Evolutionary conservation across 768 basidiomycete genomes (phyloP), one percentile per base, ranked within the genome.

Genomic region (Leucocoprinus leucothites): DNA sequence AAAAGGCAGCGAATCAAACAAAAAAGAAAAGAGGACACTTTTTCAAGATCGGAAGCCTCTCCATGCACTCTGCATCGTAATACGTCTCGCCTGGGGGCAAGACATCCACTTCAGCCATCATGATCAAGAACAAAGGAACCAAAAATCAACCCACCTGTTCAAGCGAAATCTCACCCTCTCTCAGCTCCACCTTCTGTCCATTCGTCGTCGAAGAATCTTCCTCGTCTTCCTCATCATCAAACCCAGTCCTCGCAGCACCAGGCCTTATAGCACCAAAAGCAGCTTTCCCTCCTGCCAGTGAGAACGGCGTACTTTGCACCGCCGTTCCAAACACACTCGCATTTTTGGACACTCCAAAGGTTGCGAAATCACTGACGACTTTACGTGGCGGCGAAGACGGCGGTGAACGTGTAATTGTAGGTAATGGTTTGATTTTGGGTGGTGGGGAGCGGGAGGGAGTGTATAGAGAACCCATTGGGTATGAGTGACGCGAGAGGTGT

Each of bases 1-100:
- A 11, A 38, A 38, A 4, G 38, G 7, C 38, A 13, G 14, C 6
- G 3, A 38, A 38, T 11, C 5, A n/a, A 11, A 38, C 38, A n/a
- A 11, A 38, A 38, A 38, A 38, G 14, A 38, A n/a, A 38, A 46
- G 46, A 16, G 6, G 26, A 28, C 18, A 58, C 74, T 64, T 31
- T 31, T 31, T 31, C 31, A 87, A 64, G 76, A 79, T 55, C 84
- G 77, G 40, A 80, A 75, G 63, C 86, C 78, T 66, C 91, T 82
- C 91, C 91, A 94, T 41, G 91, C 91, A 60, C 91, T 93, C 68
- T 93, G 91, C 84, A 94, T 81, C 16, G 91, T 84, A 60, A 94
- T 94, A 44, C 91, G 84, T 59, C 84, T 81, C 3, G 91, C 91
- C 88, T 91, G 57, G 25, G 36, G 53, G 35, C 34, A 57, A 45